Evolutionary conservation across 805 yeast genomes (phyloP), one percentile per base, ranked within the genome.

Genomic region (Metschnikowia drakensbergensis): DNA sequence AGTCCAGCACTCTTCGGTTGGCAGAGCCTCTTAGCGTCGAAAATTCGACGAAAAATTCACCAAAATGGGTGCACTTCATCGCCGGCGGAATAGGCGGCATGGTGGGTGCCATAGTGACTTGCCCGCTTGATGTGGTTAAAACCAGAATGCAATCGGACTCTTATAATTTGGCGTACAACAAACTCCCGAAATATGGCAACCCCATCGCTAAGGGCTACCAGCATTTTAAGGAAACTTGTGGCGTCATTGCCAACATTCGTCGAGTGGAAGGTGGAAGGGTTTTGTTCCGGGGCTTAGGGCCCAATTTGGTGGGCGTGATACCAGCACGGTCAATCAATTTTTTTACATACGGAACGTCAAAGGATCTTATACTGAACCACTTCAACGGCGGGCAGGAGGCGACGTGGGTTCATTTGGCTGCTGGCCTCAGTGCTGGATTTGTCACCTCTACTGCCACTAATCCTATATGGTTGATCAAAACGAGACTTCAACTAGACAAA

Each of bases 321-420:
- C 99, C 99, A 0, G 98, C 99, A 1, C 78, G 99, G 65, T 86
- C 97, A 28, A 95, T 94, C 54, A 94, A 94, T 67, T 94, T 94
- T 65, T 91, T 91, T 74, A 89, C 97, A 0, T 94, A 94, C 65
- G 96, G 97, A n/a, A 75, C 88, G n/a, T 82, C 95, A 4, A 94
- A 94, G 61, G 92, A 87, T 25, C 44, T 86, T 11, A 66, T 90
- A n/a, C 76, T 88, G 6, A 69, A 70, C 17, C 72, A 77, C 38
- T 81, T 89, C 67, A 85, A 86, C 65, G 66, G 84, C 46, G 90
- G 91, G 9, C 66, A 84, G 50, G 96, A 91, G 60, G 82, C 83
- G 11, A 82, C 97, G 0, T 81, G 88, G 80, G 81, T 94, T 22
- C 98, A 94, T 68, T 71, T 95, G 47, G 61, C 82, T 34, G 82